Base-by-base conservation (phyloP, 192 early-diverging fungal genomes). In the Oehlia diaphana region DNA sequence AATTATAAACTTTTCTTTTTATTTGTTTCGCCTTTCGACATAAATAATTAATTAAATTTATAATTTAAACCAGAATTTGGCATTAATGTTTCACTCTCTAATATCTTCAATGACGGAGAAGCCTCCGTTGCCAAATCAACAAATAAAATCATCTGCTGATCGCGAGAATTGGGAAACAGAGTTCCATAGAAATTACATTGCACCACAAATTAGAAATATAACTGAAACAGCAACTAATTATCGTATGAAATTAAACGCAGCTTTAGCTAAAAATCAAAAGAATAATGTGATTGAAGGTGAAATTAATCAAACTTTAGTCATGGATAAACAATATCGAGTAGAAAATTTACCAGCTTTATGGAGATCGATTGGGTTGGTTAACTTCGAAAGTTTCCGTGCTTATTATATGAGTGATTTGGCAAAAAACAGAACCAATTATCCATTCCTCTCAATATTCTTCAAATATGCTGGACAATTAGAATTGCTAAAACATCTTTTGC, bases 151-250 rank as follows among this genome's bases (percentile, higher is more conserved):
- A 44, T 19, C 7, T 9, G 44, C 47, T 12, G 26, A 71, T 33
- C 53, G 44, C 10, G 44, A 79, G 9, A 14, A 79, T 14, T 79
- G 77, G 77, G 77, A 79, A 49, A 68, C 14, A 68, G 23, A 47
- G 12, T 79, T 79, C 13, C 9, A 16, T 53, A 26, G n/a, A 33
- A 33, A 79, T 10, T 79, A 70, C 53, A 28, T 79, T n/a, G 44
- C 50, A 50, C 77, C 77, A 47, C 16, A 44, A 16, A 79, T 26
- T 28, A 66, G 33, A 19, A 66, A 79, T 23, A 39, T 74, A 16
- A 50, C 44, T 1, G 47, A 68, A 53, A 74, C 58, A 42, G 33
- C 67, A 35, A 58, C 35, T 14, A 35, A 79, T 9, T 71, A 42
- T 50, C 16, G 28, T 1, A 73, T 26, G 44, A 28, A 10, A 28